These are phyloP conservation scores for Fusarium zealandicum DNA, from an alignment of 2,329 filamentous ascomycete species.

Conservation along the genomic window DNA sequence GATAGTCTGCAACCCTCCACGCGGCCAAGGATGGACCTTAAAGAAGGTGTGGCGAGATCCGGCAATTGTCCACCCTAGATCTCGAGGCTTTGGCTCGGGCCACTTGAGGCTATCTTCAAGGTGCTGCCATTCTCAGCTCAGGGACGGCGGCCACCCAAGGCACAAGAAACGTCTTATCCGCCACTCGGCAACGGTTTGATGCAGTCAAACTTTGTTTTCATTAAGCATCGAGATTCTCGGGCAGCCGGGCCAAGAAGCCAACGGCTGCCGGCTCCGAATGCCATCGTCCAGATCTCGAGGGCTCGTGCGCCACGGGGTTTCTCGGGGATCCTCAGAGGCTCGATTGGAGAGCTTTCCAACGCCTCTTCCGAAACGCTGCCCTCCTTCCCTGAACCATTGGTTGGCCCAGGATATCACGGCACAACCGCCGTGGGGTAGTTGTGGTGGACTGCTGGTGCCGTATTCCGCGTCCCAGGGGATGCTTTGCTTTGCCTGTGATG, in stretches of 20 bases:
- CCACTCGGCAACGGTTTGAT: conserved; percentile 8
- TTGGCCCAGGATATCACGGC: neutral
- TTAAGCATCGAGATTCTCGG: conserved; percentile 10
- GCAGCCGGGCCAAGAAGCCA: conserved; percentile 11
- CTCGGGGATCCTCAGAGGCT: conserved; percentile 14
- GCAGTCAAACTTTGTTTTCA: conserved; percentile 10
- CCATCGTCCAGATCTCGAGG: conserved; percentile 9
- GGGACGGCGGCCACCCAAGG: neutral
- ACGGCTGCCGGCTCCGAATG: conserved; percentile 3
- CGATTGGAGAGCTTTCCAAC: conserved; percentile 4
- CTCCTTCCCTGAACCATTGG: conserved; percentile 1
- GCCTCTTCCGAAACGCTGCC: conserved; percentile 5
- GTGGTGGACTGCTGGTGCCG: conserved; percentile 1
- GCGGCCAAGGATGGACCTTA: neutral
- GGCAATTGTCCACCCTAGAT: conserved; percentile 24
- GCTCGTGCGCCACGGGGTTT: conserved; percentile 20
- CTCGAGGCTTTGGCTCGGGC: conserved; percentile 11
- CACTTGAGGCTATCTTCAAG: conserved; percentile 7
- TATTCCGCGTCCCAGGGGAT: conserved; percentile 3
- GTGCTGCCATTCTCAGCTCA: conserved; percentile 16
- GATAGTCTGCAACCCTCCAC: conserved; percentile 7
- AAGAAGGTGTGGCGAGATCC: conserved; percentile 33
- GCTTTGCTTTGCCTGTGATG: neutral
- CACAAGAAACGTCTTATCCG: conserved; percentile 20
- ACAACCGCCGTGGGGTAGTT: neutral